Evolutionary conservation across 345 rosid species (phyloP).

Genomic region (Brassica carinata): DNA sequence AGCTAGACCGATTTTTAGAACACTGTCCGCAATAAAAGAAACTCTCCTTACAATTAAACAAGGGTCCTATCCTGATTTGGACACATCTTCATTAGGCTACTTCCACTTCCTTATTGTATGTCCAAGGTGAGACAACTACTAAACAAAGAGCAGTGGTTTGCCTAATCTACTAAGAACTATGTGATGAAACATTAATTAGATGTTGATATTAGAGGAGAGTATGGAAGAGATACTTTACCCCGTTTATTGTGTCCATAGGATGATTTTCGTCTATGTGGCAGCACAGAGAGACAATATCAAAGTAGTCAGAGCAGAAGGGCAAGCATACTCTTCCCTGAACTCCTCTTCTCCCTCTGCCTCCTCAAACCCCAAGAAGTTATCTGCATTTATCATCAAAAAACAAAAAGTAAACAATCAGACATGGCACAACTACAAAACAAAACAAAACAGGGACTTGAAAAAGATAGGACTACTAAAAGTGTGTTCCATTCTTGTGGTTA

Average conservation of each 20-base stretch:
- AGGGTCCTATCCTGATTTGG: background rate
- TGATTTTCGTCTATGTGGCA: constrained; percentile 94
- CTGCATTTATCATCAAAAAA: constrained; percentile 50
- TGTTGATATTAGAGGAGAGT: background rate
- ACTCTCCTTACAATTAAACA: background rate
- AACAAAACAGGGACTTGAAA: constrained; percentile 4
- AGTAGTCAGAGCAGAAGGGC: constrained; percentile 89
- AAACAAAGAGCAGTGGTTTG: background rate
- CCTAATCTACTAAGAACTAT: background rate
- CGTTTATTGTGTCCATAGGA: constrained; percentile 80
- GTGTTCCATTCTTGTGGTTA: constrained; percentile 27
- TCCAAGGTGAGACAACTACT: background rate
- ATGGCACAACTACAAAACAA: background rate
- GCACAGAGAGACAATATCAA: constrained; percentile 87
- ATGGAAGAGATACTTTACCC: constrained; percentile 39
- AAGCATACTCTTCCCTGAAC: constrained; percentile 86
- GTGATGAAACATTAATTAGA: background rate
- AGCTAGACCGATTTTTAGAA: background rate
- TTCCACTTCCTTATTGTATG: background rate
- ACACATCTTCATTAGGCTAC: background rate
- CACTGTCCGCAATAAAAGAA: background rate
- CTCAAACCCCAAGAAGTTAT: constrained; percentile 78
- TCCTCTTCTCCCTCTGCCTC: constrained; percentile 90
- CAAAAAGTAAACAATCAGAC: background rate
- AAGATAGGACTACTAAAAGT: constrained; percentile 18